A percentile compares a stretch with the other conserved stretches of the same genome.
These are phyloP conservation scores for Suhomyces ambrosiae DNA, from an alignment of 1,139 yeast genomes.

Conservation along the genomic window DNA sequence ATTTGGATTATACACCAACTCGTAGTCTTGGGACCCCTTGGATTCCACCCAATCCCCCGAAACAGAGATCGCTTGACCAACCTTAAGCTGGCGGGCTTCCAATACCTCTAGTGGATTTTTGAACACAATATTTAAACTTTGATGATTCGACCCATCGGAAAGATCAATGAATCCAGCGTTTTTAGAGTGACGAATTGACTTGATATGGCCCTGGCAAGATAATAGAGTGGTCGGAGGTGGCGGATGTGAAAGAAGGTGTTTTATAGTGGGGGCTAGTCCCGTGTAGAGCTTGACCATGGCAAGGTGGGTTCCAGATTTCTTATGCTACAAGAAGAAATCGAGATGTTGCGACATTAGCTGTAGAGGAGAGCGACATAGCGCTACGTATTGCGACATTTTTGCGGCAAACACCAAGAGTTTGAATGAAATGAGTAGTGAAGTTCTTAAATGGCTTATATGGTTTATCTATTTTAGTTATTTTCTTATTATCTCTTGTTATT, in stretches of 20 bases:
- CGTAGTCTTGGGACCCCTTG: slow-evolving; percentile 35
- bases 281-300: slow-evolving; percentile 1
- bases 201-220: slow-evolving; percentile 67
- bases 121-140: slow-evolving; percentile 61
- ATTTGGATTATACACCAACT: slow-evolving; percentile 31
- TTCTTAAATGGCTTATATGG: too few species aligned
- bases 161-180: slow-evolving; percentile 79
- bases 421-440: too few species aligned
- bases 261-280: slow-evolving; percentile 30
- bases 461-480: too few species aligned
- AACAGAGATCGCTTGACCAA: slow-evolving; percentile 44
- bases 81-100: slow-evolving; percentile 48
- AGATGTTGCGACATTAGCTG: too few species aligned
- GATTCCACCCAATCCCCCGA: slow-evolving; percentile 39
- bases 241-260: slow-evolving; percentile 33
- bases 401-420: background rate
- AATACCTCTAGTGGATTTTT: slow-evolving; percentile 39
- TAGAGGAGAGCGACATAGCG: background rate
- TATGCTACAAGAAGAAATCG: too few species aligned
- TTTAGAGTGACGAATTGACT: slow-evolving; percentile 69
- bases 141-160: slow-evolving; percentile 68
- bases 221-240: slow-evolving; percentile 27
- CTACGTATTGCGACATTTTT: background rate
- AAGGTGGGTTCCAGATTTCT: too few species aligned
- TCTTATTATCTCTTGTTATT: too few species aligned